Percentiles rank a stretch among this genome's conserved stretches.
phyloP scores from a whole-genome alignment of 108 stramenopile genomes.

The Stephanodiscus triporus region DNA sequence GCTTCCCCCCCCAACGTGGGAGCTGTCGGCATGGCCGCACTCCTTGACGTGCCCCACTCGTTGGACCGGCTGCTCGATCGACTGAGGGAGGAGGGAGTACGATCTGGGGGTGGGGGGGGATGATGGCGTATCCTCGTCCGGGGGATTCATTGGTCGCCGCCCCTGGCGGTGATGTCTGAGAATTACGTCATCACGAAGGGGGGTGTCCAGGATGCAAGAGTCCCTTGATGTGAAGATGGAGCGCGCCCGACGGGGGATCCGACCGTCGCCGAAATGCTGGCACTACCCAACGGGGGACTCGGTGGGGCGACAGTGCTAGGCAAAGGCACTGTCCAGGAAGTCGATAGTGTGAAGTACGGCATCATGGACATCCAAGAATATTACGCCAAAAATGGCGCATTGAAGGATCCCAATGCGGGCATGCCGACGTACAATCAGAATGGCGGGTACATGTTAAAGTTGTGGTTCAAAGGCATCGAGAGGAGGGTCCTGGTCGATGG shows the following conservation, averaged over 20 bases:
- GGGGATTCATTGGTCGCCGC: constrained; percentile 41
- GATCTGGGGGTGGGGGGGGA: constrained; percentile 65
- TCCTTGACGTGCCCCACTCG: constrained; percentile 82
- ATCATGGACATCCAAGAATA: too few relatives aligned
- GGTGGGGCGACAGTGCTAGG: too few relatives aligned
- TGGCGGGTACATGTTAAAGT: constrained; percentile 93
- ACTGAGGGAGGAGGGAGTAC: constrained; percentile 72
- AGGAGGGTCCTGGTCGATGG: constrained; percentile 96
- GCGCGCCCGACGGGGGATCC: constrained; percentile 56
- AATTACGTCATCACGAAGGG: too few relatives aligned
- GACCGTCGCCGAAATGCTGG: too few relatives aligned
- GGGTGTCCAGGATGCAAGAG: too few relatives aligned
- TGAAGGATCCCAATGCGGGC: constrained; percentile 21
- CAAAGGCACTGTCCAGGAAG: too few relatives aligned
- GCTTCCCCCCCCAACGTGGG: constrained; percentile 91
- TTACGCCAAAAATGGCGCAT: too few relatives aligned
- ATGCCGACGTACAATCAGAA: constrained; percentile 82
- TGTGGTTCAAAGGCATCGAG: constrained; percentile 94
- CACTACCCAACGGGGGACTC: too few relatives aligned
- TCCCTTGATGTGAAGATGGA: too few relatives aligned
- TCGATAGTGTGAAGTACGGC: too few relatives aligned
- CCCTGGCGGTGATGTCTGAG: constrained; percentile 38
- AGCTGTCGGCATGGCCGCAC: constrained; percentile 87
- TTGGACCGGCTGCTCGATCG: constrained; percentile 58
- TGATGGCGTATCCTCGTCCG: constrained; percentile 47